Conservation (phyloP, 176 grass and related monocot species). For the Rhynchospora tenuis region DNA sequence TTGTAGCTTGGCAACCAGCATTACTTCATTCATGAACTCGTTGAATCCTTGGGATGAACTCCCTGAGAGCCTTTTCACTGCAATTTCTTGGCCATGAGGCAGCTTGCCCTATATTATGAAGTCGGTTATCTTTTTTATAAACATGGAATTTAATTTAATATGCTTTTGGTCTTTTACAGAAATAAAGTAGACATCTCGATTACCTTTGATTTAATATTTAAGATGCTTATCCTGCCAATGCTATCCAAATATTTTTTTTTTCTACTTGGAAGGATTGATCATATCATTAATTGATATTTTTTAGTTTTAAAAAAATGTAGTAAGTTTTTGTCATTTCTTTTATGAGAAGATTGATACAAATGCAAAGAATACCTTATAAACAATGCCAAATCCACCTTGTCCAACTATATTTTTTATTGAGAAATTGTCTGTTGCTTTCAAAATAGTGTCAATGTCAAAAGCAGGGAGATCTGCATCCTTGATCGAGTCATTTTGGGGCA, state of each 20-base stretch:
- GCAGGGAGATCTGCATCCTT: slow-evolving; percentile 14
- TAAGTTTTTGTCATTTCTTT: no score
- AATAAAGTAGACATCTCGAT: no score
- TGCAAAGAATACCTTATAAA: slow-evolving; percentile 36
- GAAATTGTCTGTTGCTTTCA: slow-evolving; percentile 33
- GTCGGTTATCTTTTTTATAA: no score
- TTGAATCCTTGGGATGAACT: slow-evolving; percentile 27
- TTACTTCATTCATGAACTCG: slow-evolving; percentile 77
- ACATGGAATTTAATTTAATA: no score
- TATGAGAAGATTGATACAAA: neutral
- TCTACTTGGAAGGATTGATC: no score
- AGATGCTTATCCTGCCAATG: no score
- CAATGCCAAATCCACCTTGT: slow-evolving; percentile 41
- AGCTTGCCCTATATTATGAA: slow-evolving; percentile 29
- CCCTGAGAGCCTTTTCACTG: slow-evolving; percentile 52
- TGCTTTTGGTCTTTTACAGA: no score
- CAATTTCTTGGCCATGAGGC: slow-evolving; percentile 43
- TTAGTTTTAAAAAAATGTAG: no score
- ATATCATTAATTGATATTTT: no score
- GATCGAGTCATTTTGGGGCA: neutral
- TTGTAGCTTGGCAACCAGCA: slow-evolving; percentile 50
- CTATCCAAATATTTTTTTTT: no score
- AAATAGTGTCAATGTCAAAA: slow-evolving; percentile 12
- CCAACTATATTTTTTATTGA: slow-evolving; percentile 31
- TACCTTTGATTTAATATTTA: no score